Evolutionary conservation across 495 filamentous ascomycete genomes (phyloP).

Genomic region (Penicillium ucsense): DNA sequence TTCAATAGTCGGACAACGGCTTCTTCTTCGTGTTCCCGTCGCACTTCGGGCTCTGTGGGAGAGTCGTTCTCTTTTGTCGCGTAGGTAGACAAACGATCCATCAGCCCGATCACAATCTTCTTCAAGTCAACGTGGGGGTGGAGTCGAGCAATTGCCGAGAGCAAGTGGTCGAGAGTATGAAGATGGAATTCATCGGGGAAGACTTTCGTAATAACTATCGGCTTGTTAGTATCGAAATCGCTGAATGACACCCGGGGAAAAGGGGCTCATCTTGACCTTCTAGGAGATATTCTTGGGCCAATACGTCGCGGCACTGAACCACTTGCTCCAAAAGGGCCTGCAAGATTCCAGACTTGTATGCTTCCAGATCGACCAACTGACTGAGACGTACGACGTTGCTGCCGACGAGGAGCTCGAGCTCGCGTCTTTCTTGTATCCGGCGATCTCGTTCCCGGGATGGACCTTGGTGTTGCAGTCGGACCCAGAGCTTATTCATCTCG

Average conservation of each 20-base stretch:
- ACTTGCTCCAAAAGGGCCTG: conserved; percentile 89
- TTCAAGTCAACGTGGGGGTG: conserved; percentile 97
- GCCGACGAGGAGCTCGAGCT: conserved; percentile 88
- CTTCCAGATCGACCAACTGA: conserved; percentile 88
- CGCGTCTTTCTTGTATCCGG: conserved; percentile 86
- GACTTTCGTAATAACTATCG: conserved; percentile 86
- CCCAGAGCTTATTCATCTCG: conserved; percentile 99
- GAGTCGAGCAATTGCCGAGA: conserved; percentile 80
- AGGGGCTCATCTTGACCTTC: conserved; percentile 46
- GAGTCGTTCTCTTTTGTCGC: conserved; percentile 78
- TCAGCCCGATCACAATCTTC: conserved; percentile 93
- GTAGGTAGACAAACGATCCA: conserved; percentile 91
- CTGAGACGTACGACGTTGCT: conserved; percentile 93
- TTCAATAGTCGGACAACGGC: conserved; percentile 68
- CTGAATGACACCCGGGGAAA: neutral
- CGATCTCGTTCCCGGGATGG: conserved; percentile 90
- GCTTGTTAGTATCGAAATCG: conserved; percentile 12
- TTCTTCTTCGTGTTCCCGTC: conserved; percentile 71
- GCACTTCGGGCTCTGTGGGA: conserved; percentile 62
- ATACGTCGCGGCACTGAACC: conserved; percentile 91
- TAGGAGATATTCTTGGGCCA: conserved; percentile 94
- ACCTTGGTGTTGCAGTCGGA: conserved; percentile 92
- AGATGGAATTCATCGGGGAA: conserved; percentile 98
- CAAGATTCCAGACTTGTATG: conserved; percentile 85
- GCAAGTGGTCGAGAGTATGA: conserved; percentile 87